A percentile compares a stretch with the other conserved stretches of the same genome.
Conservation (phyloP, 2,329 filamentous ascomycete genomes). For the Fusarium austroafricanum region DNA sequence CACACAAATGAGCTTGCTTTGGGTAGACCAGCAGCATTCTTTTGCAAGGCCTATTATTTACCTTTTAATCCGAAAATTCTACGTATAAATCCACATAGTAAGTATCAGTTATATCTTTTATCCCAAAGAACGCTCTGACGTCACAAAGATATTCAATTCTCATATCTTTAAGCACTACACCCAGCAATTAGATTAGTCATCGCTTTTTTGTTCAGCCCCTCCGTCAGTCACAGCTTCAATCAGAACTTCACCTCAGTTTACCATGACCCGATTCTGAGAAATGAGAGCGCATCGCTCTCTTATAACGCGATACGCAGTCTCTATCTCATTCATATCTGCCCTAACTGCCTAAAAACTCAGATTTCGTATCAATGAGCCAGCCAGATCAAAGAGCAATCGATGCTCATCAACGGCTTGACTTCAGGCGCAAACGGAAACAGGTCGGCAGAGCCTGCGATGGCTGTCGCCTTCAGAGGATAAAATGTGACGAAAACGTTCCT, state of each 20-base stretch:
- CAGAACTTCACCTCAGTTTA: not conserved
- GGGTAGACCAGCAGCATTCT: not conserved
- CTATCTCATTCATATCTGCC: rapidly evolving
- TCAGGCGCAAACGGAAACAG: slow-evolving; percentile 31
- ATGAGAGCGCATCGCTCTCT: not conserved
- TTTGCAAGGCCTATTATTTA: not conserved
- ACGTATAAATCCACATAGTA: too few relatives aligned
- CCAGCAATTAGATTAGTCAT: not conserved
- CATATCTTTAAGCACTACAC: too few relatives aligned
- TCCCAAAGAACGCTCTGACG: not conserved
- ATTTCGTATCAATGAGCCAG: not conserved
- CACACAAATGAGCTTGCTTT: too few relatives aligned
- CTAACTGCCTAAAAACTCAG: rapidly evolving
- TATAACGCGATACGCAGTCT: too few relatives aligned
- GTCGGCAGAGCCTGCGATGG: slow-evolving; percentile 28
- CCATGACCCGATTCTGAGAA: not conserved
- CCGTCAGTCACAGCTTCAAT: not conserved
- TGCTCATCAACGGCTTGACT: not conserved
- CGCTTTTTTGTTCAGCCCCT: not conserved
- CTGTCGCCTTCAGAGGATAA: slow-evolving; percentile 24
- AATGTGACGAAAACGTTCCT: slow-evolving; percentile 20
- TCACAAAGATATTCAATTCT: too few relatives aligned
- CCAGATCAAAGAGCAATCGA: not conserved
- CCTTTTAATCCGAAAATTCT: not conserved
- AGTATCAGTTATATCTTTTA: too few relatives aligned